Conservation (phyloP, 2,329 filamentous ascomycete genomes). For the Amylocarpus encephaloides region DNA sequence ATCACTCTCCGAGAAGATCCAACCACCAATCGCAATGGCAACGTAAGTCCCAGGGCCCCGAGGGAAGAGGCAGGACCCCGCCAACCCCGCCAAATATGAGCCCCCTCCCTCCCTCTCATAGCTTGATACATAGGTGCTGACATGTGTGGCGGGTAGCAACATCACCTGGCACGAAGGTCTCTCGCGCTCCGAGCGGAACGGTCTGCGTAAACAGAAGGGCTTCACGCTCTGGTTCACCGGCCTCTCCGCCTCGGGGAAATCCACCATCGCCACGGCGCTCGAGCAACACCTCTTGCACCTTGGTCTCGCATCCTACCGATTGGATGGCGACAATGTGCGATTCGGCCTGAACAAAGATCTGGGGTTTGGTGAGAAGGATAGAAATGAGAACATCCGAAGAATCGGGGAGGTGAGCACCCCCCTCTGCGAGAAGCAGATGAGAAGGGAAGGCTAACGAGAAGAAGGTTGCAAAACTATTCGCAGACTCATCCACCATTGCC, state of each 20-base stretch:
- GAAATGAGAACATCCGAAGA: constrained; percentile 95
- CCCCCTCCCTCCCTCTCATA: background rate
- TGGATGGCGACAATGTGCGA: constrained; percentile 97
- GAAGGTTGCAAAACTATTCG: constrained; percentile 89
- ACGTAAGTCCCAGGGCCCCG: constrained; percentile 8
- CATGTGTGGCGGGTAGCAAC: constrained; percentile 52
- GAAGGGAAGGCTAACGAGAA: constrained; percentile 1
- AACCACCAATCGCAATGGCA: constrained; percentile 8
- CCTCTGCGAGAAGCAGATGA: background rate
- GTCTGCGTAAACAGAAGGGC: constrained; percentile 73
- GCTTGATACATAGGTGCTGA: background rate
- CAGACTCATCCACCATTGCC: constrained; percentile 79
- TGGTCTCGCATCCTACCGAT: constrained; percentile 76
- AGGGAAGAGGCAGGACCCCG: constrained; percentile 19
- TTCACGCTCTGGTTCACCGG: constrained; percentile 98
- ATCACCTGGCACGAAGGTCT: constrained; percentile 82
- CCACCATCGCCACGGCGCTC: constrained; percentile 90
- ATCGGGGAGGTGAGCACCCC: constrained; percentile 64
- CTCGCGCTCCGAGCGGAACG: constrained; percentile 68
- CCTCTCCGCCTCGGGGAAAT: constrained; percentile 93
- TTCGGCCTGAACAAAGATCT: constrained; percentile 98
- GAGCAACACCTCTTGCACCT: constrained; percentile 94
- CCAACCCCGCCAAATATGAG: constrained; percentile 22
- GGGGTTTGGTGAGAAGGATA: constrained; percentile 85
- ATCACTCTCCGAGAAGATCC: background rate